Evolutionary conservation across 2,329 filamentous ascomycete genomes (phyloP).

Genomic region (Penicillium capsulatum): DNA sequence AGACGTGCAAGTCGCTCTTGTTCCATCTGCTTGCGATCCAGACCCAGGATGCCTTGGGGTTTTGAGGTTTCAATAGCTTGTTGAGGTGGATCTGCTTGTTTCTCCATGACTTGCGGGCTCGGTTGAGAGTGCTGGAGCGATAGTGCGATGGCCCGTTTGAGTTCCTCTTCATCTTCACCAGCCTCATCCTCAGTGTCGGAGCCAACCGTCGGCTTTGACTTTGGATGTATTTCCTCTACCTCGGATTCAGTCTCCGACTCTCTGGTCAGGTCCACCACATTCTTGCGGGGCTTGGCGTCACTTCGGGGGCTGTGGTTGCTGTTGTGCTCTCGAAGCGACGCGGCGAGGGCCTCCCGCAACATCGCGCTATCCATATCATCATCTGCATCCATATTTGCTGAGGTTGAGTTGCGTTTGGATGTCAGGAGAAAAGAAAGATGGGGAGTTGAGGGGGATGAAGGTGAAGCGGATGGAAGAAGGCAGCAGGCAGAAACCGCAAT

Average conservation of each 20-base stretch:
- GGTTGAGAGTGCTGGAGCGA: constrained; percentile 13
- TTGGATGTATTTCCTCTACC: constrained; percentile 22
- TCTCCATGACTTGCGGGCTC: background rate
- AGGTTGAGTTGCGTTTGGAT: background rate
- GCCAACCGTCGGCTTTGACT: constrained; percentile 26
- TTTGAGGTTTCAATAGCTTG: constrained; percentile 1
- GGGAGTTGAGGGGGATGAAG: no score
- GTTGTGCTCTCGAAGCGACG: constrained; percentile 3
- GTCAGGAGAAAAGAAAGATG: no score
- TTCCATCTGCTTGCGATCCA: constrained; percentile 83
- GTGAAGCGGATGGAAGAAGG: no score
- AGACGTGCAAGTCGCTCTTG: constrained; percentile 70
- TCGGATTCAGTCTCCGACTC: constrained; percentile 30
- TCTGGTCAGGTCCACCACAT: constrained; percentile 33
- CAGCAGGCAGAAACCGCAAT: no score
- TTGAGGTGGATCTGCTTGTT: background rate
- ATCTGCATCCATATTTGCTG: constrained; percentile 2
- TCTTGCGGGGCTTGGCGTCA: background rate
- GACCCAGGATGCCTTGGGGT: constrained; percentile 43
- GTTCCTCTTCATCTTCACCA: constrained; percentile 29
- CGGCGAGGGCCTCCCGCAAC: constrained; percentile 6
- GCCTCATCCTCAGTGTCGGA: constrained; percentile 24
- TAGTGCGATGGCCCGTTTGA: constrained; percentile 34
- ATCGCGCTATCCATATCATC: background rate
- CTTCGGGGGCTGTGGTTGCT: background rate